Percentiles rank a stretch among this genome's conserved stretches.
Evolutionary conservation across 2,329 filamentous ascomycete species (phyloP).

Genomic region (Aspergillus carbonarius): DNA sequence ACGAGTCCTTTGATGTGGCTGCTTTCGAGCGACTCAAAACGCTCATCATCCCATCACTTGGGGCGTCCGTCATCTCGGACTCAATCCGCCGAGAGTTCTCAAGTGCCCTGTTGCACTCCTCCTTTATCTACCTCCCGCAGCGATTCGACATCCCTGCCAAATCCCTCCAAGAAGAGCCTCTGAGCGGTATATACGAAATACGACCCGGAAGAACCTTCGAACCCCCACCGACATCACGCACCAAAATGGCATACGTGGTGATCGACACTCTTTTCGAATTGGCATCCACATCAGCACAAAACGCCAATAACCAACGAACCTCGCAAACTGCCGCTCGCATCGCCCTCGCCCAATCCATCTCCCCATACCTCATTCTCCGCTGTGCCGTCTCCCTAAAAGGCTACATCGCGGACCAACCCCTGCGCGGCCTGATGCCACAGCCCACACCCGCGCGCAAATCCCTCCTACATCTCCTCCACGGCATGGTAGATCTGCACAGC

Average conservation of each 20-base stretch:
- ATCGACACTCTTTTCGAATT: conserved; percentile 75
- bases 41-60: conserved; percentile 72
- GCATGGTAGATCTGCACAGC: conserved; percentile 66
- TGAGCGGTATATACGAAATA: conserved; percentile 62
- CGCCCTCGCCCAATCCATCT: conserved; percentile 70
- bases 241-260: conserved; percentile 75
- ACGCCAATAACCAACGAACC: conserved; percentile 9
- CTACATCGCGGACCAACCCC: conserved; percentile 87
- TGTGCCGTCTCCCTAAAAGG: conserved; percentile 76
- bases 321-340: conserved; percentile 44
- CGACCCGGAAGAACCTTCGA: conserved; percentile 73
- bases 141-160: conserved; percentile 56
- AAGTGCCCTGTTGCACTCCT: conserved; percentile 74
- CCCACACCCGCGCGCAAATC: conserved; percentile 78
- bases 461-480: conserved; percentile 67
- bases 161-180: conserved; percentile 49
- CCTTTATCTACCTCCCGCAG: conserved; percentile 73
- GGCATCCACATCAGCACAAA: conserved; percentile 52
- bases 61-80: conserved; percentile 64
- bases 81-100: conserved; percentile 68
- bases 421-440: conserved; percentile 85
- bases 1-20: conserved; percentile 78
- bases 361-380: conserved; percentile 79
- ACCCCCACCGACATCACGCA: conserved; percentile 62
- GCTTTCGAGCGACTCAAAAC: conserved; percentile 66